These are phyloP conservation scores for Phytophthora pisi DNA, from an alignment of 352 stramenopile species.

Conservation along the genomic window DNA sequence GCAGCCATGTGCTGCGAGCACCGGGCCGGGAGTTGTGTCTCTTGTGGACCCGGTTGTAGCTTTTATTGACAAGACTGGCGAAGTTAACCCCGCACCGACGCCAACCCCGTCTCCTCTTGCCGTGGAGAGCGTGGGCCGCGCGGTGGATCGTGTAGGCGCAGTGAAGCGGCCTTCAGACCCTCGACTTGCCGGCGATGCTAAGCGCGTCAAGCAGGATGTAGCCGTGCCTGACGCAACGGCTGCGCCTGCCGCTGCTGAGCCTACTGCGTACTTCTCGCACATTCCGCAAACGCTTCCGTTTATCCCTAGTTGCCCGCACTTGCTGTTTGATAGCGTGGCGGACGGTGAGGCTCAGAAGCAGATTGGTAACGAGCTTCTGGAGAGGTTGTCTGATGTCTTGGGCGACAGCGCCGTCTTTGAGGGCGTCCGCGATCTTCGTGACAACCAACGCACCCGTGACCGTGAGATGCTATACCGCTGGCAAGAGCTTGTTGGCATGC, in stretches of 20 bases:
- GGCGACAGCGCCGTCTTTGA: slow-evolving; percentile 72
- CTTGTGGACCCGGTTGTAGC: slow-evolving; percentile 55
- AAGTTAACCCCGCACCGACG: slow-evolving; percentile 19
- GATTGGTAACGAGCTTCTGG: slow-evolving; percentile 59
- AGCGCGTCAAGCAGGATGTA: slow-evolving; percentile 35
- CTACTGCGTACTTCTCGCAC: slow-evolving; percentile 51
- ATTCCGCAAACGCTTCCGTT: slow-evolving; percentile 61
- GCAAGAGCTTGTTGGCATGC: slow-evolving; percentile 80
- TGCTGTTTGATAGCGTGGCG: slow-evolving; percentile 66
- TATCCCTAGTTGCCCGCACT: slow-evolving; percentile 59
- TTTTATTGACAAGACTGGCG: slow-evolving; percentile 72
- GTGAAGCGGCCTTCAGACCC: slow-evolving; percentile 26
- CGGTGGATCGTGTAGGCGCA: slow-evolving; percentile 10
- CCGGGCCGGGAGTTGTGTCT: slow-evolving; percentile 9
- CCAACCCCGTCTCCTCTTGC: slow-evolving; percentile 32
- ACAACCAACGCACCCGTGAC: slow-evolving; percentile 67
- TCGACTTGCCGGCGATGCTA: slow-evolving; percentile 26
- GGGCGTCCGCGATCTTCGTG: slow-evolving; percentile 60
- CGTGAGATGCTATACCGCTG: slow-evolving; percentile 78
- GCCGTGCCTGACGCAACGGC: slow-evolving; percentile 3
- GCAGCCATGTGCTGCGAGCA: slow-evolving; percentile 3
- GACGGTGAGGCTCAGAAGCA: slow-evolving; percentile 39
- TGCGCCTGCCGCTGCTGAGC: slow-evolving; percentile 14
- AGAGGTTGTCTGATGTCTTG: slow-evolving; percentile 64
- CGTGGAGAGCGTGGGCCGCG: slow-evolving; percentile 35